These are phyloP conservation scores for Phytophthora sp. DNA, from an alignment of 352 stramenopile genomes.

Conservation along the genomic window DNA sequence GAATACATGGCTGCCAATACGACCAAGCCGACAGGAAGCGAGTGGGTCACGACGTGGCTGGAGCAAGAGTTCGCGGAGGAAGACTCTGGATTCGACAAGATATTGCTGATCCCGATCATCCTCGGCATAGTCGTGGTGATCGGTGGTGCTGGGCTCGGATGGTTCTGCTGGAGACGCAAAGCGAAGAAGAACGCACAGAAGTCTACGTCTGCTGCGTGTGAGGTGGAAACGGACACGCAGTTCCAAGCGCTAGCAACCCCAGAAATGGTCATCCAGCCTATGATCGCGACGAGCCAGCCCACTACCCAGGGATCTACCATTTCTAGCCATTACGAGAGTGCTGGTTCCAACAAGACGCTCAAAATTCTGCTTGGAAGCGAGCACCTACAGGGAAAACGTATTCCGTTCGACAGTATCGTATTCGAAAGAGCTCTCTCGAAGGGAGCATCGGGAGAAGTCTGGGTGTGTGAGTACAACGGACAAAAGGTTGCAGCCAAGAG, in stretches of 20 bases:
- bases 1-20: constrained; percentile 21
- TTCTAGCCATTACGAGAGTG: constrained; percentile 25
- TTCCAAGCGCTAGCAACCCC: constrained; percentile 14
- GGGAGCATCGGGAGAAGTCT: constrained; percentile 51
- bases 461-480: constrained; percentile 50
- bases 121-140: constrained; percentile 9
- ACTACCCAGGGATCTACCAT: constrained; percentile 17
- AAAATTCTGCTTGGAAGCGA: constrained; percentile 18
- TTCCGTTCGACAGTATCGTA: constrained; percentile 24
- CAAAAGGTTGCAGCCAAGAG: constrained; percentile 53
- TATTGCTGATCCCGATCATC: constrained; percentile 25
- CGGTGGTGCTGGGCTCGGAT: constrained; percentile 4
- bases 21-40: constrained; percentile 13
- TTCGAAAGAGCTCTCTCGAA: constrained; percentile 33
- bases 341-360: constrained; percentile 30
- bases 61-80: constrained; percentile 17
- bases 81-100: constrained; percentile 4
- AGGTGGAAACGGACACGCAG: constrained; percentile 1
- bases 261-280: background rate
- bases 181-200: constrained; percentile 7
- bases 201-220: background rate
- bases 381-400: constrained; percentile 22
- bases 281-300: background rate
- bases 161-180: constrained; percentile 16
- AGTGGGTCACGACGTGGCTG: constrained; percentile 28